phyloP scores from a whole-genome alignment of 2,329 filamentous ascomycete species.

The Catunica adiposa region DNA sequence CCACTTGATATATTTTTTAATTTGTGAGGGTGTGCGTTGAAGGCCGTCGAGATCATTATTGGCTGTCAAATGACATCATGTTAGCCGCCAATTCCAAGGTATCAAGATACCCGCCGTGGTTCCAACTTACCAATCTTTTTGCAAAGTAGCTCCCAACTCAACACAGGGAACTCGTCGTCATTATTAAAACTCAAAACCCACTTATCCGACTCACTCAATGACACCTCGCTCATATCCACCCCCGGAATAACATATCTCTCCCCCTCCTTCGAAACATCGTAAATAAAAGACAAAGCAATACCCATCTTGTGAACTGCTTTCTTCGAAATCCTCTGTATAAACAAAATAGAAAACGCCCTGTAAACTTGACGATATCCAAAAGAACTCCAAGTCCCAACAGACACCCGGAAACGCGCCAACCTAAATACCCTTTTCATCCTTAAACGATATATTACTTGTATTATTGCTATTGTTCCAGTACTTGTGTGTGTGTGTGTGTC shows the following conservation, averaged over 20 bases:
- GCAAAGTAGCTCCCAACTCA: conserved; percentile 9
- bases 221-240: conserved; percentile 13
- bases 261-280: conserved; percentile 2
- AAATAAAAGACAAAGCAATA: conserved; percentile 10
- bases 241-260: conserved; percentile 13
- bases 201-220: conserved; percentile 11
- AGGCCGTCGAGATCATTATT: conserved; percentile 53
- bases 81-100: neutral
- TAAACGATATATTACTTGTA: too few species aligned
- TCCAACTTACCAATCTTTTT: conserved; percentile 9
- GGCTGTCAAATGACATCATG: conserved; percentile 20
- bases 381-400: too few species aligned
- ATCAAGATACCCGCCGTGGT: neutral
- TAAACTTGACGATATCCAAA: too few species aligned
- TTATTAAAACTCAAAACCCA: conserved; percentile 12
- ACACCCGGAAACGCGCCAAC: too few species aligned
- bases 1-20: conserved; percentile 66
- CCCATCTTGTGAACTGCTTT: conserved; percentile 10
- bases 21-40: conserved; percentile 63
- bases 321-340: neutral
- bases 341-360: too few species aligned
- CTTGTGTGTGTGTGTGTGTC: too few species aligned
- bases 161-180: conserved; percentile 10
- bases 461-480: too few species aligned
- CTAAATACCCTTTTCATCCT: too few species aligned